Percentiles rank a stretch among this genome's conserved stretches.
phyloP scores from a whole-genome alignment of 1,284 basidiomycete species.

The Sanghuangporus baumii region DNA sequence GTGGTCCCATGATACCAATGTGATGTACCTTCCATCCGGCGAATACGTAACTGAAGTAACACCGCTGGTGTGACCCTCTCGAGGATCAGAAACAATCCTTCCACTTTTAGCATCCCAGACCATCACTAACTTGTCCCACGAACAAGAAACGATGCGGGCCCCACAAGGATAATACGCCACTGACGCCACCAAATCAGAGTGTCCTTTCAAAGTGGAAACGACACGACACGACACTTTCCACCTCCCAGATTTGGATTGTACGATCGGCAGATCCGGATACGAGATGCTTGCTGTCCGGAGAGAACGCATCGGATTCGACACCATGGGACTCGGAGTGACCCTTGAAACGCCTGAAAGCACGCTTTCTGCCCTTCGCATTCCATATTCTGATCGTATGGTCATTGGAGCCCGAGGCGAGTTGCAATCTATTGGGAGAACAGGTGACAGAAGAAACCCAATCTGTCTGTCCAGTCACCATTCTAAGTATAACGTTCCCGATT shows the following conservation, averaged over 20 bases:
- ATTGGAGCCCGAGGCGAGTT: conserved; percentile 7
- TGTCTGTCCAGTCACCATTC: neutral
- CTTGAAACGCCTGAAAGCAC: neutral
- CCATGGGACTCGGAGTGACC: neutral
- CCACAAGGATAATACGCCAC: conserved; percentile 3
- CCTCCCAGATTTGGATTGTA: neutral
- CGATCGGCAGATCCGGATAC: neutral
- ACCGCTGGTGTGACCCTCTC: neutral
- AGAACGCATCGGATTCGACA: neutral
- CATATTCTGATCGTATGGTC: conserved; percentile 18
- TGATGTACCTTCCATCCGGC: neutral
- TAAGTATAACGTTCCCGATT: neutral
- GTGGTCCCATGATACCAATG: too few species aligned
- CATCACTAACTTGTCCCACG: neutral
- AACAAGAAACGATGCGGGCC: conserved; percentile 4
- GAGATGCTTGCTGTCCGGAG: neutral
- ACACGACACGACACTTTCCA: neutral
- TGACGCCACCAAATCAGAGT: neutral
- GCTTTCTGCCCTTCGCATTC: neutral
- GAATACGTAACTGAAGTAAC: neutral
- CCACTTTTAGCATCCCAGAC: conserved; percentile 5
- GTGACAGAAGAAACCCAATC: neutral
- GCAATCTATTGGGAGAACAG: conserved; percentile 10
- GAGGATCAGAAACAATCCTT: neutral
- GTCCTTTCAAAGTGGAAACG: neutral